phyloP scores from a whole-genome alignment of 2,329 filamentous ascomycete species.

The Pezicula rhizophila region DNA sequence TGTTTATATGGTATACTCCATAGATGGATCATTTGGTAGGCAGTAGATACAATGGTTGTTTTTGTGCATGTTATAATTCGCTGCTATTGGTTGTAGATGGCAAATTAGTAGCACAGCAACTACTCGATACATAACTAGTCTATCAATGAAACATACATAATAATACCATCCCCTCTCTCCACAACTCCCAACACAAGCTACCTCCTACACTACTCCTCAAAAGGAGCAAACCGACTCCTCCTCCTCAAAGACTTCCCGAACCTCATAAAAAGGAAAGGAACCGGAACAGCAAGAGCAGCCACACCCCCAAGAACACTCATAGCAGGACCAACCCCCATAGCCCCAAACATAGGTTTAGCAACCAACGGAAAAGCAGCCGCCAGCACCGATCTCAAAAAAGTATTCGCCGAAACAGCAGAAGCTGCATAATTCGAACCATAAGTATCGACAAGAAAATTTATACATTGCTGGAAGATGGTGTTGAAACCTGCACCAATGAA shows the following conservation, averaged over 20 bases:
- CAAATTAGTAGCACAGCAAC: no score
- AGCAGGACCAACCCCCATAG: constrained; percentile 59
- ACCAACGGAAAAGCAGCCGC: constrained; percentile 40
- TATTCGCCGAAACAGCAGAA: constrained; percentile 38
- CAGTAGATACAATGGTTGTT: no score
- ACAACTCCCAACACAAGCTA: no score
- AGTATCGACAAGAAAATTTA: constrained; percentile 32
- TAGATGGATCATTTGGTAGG: no score
- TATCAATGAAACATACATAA: no score
- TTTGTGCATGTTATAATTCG: no score
- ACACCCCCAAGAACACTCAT: constrained; percentile 57
- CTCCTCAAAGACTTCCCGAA: constrained; percentile 31
- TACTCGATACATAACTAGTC: no score
- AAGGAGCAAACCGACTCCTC: constrained; percentile 37
- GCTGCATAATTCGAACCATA: constrained; percentile 40
- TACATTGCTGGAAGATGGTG: constrained; percentile 23
- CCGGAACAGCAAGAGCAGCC: constrained; percentile 45
- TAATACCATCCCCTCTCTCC: no score
- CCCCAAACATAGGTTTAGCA: constrained; percentile 47
- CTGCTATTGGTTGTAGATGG: no score
- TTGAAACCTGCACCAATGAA: constrained; percentile 27
- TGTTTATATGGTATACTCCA: no score
- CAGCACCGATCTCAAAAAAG: constrained; percentile 36
- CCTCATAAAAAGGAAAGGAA: constrained; percentile 48
- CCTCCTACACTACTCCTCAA: neutral